Percentiles rank a stretch among this genome's conserved stretches.
phyloP scores from a whole-genome alignment of 345 rosid species.

The Ceriops tagal region DNA sequence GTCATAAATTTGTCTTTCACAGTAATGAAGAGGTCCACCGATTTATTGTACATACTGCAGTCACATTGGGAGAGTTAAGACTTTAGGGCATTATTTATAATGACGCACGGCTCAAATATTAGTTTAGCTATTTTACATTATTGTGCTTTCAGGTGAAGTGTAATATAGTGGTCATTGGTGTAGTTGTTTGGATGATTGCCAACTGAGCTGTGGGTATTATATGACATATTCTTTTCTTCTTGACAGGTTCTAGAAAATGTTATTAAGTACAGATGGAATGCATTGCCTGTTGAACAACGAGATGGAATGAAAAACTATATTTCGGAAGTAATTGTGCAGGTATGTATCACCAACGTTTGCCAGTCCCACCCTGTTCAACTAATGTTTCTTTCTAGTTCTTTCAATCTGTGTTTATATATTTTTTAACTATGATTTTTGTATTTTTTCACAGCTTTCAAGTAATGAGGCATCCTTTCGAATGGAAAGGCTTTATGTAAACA shows the following conservation, averaged over 20 bases:
- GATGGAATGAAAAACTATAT: slow-evolving; percentile 99
- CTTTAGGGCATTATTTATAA: too few species aligned
- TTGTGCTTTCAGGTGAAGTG: not conserved
- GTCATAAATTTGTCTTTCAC: not conserved
- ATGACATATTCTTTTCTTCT: not conserved
- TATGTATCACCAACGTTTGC: slow-evolving; percentile 13
- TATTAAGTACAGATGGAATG: slow-evolving; percentile 98
- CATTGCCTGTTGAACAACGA: slow-evolving; percentile 89
- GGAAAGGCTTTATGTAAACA: slow-evolving; percentile 93
- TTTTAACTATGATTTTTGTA: not conserved
- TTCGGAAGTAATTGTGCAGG: slow-evolving; percentile 98
- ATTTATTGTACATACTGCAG: not conserved
- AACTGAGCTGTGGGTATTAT: not conserved
- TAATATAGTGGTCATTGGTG: not conserved
- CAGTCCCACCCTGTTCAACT: too few species aligned
- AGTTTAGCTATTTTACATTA: too few species aligned
- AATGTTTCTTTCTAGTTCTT: too few species aligned
- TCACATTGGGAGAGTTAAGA: not conserved
- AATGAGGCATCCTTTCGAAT: slow-evolving; percentile 74
- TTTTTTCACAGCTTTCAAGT: slow-evolving; percentile 65
- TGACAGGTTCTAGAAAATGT: slow-evolving; percentile 95
- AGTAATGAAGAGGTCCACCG: not conserved
- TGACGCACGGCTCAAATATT: too few species aligned
- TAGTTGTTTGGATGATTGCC: not conserved
- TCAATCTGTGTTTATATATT: not conserved